These are phyloP conservation scores for Prunus campanulata DNA, from an alignment of 306 rosid species.

Conservation along the genomic window DNA sequence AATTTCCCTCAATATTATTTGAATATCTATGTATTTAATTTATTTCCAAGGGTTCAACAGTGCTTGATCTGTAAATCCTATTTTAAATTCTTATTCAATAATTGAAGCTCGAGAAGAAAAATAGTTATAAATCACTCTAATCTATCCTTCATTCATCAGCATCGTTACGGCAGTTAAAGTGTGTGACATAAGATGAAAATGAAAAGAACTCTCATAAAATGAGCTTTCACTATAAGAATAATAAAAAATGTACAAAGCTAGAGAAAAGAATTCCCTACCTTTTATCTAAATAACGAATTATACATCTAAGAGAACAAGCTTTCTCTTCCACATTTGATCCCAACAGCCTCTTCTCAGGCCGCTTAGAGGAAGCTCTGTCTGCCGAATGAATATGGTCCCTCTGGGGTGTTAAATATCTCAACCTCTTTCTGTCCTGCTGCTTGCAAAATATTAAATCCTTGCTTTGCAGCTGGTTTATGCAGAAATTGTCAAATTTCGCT, in stretches of 20 bases:
- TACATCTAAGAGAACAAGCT: neutral
- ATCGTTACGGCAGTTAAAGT: no score
- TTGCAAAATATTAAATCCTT: neutral
- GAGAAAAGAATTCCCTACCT: neutral
- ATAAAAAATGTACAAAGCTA: neutral
- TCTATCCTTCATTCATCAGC: neutral
- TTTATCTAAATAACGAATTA: neutral
- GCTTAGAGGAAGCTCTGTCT: slow-evolving; percentile 3
- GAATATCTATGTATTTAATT: no score
- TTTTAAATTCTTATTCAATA: neutral
- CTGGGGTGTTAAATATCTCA: neutral
- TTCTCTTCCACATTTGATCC: neutral
- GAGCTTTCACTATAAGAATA: slow-evolving; percentile 13
- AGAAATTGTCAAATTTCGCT: neutral
- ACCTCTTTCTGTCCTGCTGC: slow-evolving; percentile 6
- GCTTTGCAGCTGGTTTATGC: neutral
- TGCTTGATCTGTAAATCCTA: neutral
- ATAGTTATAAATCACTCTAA: neutral
- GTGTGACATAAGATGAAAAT: neutral
- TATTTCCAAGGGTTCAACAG: neutral
- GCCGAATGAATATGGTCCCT: neutral
- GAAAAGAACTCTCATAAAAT: neutral
- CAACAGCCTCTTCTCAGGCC: neutral
- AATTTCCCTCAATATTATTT: no score
- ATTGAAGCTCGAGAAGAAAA: neutral